Conservation (phyloP, 2,329 filamentous ascomycete genomes). For the Paracamarosporium sp. region DNA sequence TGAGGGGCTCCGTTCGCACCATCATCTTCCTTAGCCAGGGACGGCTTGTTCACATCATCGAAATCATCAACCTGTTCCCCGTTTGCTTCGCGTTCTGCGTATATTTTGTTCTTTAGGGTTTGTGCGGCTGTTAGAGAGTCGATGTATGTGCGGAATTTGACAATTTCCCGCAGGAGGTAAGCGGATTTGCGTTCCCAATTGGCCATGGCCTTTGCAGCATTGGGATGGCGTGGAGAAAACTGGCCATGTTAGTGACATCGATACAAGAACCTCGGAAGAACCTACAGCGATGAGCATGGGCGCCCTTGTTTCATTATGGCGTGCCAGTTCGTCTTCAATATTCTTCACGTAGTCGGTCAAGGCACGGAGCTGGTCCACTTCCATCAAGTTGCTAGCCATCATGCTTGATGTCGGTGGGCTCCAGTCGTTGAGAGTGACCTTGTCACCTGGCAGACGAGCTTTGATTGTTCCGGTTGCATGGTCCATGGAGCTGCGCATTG, state of each 20-base stretch:
- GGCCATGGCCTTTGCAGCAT: constrained; percentile 82
- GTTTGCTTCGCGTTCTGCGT: constrained; percentile 50
- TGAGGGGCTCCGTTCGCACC: constrained; percentile 39
- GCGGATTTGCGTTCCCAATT: constrained; percentile 98
- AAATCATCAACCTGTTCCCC: constrained; percentile 25
- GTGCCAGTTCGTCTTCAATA: constrained; percentile 83
- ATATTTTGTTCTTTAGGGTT: constrained; percentile 72
- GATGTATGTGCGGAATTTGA: constrained; percentile 96
- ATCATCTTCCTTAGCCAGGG: constrained; percentile 32
- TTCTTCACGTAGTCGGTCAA: constrained; percentile 81
- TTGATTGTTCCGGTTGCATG: constrained; percentile 63
- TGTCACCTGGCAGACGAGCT: constrained; percentile 81
- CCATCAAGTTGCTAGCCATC: constrained; percentile 78
- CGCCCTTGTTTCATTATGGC: constrained; percentile 85
- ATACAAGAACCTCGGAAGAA: constrained; percentile 18
- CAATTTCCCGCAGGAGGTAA: constrained; percentile 89
- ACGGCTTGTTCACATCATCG: constrained; percentile 16
- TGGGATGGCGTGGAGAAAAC: constrained; percentile 84
- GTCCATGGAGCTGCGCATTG: constrained; percentile 65
- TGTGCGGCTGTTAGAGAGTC: constrained; percentile 80
- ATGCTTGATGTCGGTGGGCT: constrained; percentile 87
- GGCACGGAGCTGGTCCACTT: constrained; percentile 79
- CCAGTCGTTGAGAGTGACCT: constrained; percentile 86
- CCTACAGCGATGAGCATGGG: constrained; percentile 82
- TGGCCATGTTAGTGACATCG: constrained; percentile 28